Evolutionary conservation across 2,329 filamentous ascomycete genomes (phyloP), one percentile per base, ranked within the genome.

Genomic region (Pyricularia pennisetigena): DNA sequence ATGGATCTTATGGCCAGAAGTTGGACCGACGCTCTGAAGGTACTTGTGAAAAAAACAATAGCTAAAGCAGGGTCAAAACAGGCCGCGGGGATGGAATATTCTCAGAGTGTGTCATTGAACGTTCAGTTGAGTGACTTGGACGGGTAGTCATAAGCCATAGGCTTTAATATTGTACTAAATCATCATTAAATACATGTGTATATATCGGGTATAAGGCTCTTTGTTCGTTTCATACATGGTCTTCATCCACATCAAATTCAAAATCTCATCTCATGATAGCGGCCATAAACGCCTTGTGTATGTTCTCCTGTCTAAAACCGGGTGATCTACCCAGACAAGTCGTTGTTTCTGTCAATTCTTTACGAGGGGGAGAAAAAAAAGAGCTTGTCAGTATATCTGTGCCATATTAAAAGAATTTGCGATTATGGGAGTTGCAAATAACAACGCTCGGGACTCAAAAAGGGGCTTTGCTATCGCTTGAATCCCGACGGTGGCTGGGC

Each of bases 301-400:
- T 72, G 59, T 77, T 75, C 16, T 59, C 30, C 23, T 70, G 70
- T 16, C 72, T 72, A 66, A 78, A 74, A 0, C 76, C 77, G 2
- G 77, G 76, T 3, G 75, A 70, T 32, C 74, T 70, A 1, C 76
- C 76, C 0, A 79, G 70, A 68, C 77, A 79, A 0, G 72, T 73
- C 1, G 69, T 73, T 0, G 73, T 70, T 0, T 68, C 49, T 3
- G 72, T 71, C n/a, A 79, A 67, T 70, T 76, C 77, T 77, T n/a
- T n/a, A n/a, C n/a, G n/a, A n/a, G n/a, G n/a, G n/a, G n/a, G n/a
- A n/a, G 67, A n/a, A 20, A 24, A 71, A 67, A 35, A 41, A 32
- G 41, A 24, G 16, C 16, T 10, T 30, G 20, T 65, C 8, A 67
- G 7, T 12, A 28, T 24, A 9, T 24, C 2, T 12, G 35, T 24